Evolutionary conservation across 2,329 filamentous ascomycete species (phyloP), one percentile per base, ranked within the genome.

Genomic region (Exophiala phaeomuriformis): DNA sequence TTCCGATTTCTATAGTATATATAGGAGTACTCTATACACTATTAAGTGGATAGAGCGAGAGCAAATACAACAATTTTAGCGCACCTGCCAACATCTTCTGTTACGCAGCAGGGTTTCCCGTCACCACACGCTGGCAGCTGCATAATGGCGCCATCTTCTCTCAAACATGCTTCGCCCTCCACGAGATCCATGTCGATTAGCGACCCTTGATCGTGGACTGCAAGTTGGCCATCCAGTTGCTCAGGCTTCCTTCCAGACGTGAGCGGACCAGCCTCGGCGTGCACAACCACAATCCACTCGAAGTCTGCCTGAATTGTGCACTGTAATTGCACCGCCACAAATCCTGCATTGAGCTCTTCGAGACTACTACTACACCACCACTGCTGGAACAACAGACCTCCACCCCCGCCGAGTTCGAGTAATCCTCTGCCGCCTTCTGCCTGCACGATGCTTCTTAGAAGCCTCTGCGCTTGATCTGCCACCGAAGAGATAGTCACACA

Each of bases 151-250:
- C 45, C 52, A 51, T 43, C 42, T 9, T 40, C 47, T 33, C 47
- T 19, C 39, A 30, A 44, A 40, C 48, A 45, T 35, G 31, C 7
- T 32, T 45, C 45, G 32, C 12, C 27, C 30, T 27, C 36, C 29
- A 35, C 6, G 6, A 41, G 48, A 49, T 49, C 31, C 53, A 33
- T 55, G 53, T 55, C 35, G 44, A 47, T 36, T 31, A 45, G 42
- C 42, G 42, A 30, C 9, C 31, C 31, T 47, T 35, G 44, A 47
- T 37, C 12, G 19, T 19, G 27, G 8, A 10, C 31, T 28, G 12
- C 30, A 30, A 19, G 28, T 4, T 10, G 3, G 6, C 10, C 28
- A 32, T 45, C 32, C n/a, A n/a, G 28, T 9, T 41, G 12, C 39
- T 41, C 39, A 12, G 12, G 19, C 39, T 28, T 27, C 1, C 39